Percentiles rank a stretch among this genome's conserved stretches.
These are phyloP conservation scores for Babesia microti DNA, from an alignment of 169 alveolate genomes.

Conservation along the genomic window DNA sequence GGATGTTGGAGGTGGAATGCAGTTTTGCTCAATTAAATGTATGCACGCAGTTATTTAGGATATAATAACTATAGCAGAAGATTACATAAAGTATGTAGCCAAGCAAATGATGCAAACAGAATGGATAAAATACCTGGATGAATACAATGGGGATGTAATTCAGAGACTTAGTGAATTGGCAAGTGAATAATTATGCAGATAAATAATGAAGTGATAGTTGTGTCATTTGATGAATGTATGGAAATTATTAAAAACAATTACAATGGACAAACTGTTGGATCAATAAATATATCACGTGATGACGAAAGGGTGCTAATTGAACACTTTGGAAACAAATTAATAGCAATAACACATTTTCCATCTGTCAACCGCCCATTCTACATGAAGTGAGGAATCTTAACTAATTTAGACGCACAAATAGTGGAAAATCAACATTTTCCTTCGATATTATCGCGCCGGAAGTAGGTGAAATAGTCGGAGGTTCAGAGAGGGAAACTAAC, in stretches of 20 bases:
- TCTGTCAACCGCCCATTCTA: conserved; percentile 81
- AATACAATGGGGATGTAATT: conserved; percentile 13
- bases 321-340: conserved; percentile 63
- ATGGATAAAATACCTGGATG: conserved; percentile 25
- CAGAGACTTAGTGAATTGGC: conserved; percentile 11
- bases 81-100: conserved; percentile 32
- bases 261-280: conserved; percentile 62
- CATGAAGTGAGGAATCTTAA: conserved; percentile 71
- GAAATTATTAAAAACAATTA: conserved; percentile 31
- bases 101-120: conserved; percentile 20
- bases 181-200: conserved; percentile 8
- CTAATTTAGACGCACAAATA: neutral
- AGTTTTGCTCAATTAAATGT: conserved; percentile 66
- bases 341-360: conserved; percentile 74
- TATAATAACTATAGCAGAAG: conserved; percentile 35
- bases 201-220: conserved; percentile 11
- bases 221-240: conserved; percentile 48
- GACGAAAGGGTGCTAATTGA: conserved; percentile 67
- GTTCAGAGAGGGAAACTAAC: conserved; percentile 86
- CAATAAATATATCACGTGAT: conserved; percentile 48
- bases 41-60: conserved; percentile 10
- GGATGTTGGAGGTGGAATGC: conserved; percentile 99
- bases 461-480: conserved; percentile 93
- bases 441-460: conserved; percentile 90
- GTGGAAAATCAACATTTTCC: neutral